Evolutionary conservation across 1,284 basidiomycete species (phyloP), one percentile per base, ranked within the genome.

Genomic region (Thecaphora thlaspeos): DNA sequence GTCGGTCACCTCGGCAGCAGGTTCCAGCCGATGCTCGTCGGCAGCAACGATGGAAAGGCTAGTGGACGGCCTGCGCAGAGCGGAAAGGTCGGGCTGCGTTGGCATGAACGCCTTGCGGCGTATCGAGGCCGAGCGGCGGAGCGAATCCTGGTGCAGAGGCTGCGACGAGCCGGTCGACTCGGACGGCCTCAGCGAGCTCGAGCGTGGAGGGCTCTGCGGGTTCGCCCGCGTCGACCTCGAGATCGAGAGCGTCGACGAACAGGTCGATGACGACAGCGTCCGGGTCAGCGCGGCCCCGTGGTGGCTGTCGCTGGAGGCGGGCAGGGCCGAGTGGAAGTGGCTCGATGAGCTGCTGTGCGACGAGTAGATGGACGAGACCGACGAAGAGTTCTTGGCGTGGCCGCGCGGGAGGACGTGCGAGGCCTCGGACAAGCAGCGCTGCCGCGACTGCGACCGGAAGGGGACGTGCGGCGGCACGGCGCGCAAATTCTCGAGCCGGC

Each of bases 351-450:
- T 51, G 11, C 39, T 19, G 7, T 40, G 19, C 3, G 59, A 48
- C 5, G 60, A 48, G 19, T 41, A 47, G 14, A 54, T 56, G 10
- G 51, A 47, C 39, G 54, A 48, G 14, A 49, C 41, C 4, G 53
- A 51, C 21, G 46, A 48, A 26, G 43, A 41, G 14, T 40, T 41
- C 5, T 39, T n/a, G 7, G 17, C 40, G 34, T 26, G 24, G 14
- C 39, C 18, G 24, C 45, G 11, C 1, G 48, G 34, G 22, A 41
- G 48, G 30, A 50, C 51, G 37, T 46, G 48, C 45, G 39, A 23
- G 19, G 55, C 44, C 22, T 62, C 60, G 1, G 60, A 62, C n/a
- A 55, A 57, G 41, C 60, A 62, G 17, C 60, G 54, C 15, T 32
- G 39, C 17, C 60, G 60, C 14, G 60, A 62, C 26, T 62, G 51